Percentiles rank a stretch among this genome's conserved stretches.
These are phyloP conservation scores for Speleostelium caveatum DNA, from an alignment of 78 protist genomes.

Conservation along the genomic window DNA sequence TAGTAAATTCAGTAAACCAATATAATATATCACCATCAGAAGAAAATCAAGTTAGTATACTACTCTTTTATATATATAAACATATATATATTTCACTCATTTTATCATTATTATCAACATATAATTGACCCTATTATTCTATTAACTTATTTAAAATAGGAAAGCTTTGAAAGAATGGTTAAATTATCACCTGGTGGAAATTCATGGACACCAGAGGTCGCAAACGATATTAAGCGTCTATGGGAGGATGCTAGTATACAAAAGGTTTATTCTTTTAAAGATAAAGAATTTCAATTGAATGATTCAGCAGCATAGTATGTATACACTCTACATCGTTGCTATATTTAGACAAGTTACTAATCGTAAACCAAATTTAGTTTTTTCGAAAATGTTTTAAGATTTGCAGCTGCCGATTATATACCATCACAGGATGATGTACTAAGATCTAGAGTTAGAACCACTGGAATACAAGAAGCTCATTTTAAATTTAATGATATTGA, in stretches of 20 bases:
- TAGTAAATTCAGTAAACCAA: conserved; percentile 54
- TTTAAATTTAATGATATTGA: conserved; percentile 71
- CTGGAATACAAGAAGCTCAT: conserved; percentile 81
- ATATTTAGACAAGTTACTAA: too few relatives aligned
- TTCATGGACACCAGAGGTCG: conserved; percentile 72
- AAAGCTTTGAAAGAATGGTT: conserved; percentile 62
- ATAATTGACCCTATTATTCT: not conserved
- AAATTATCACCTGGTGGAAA: conserved; percentile 77
- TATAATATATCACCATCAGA: conserved; percentile 19
- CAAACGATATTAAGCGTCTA: conserved; percentile 53
- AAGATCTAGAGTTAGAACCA: conserved; percentile 77
- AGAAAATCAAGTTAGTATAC: conserved; percentile 53
- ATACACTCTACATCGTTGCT: too few relatives aligned
- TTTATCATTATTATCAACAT: not conserved
- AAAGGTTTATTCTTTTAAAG: conserved; percentile 43
- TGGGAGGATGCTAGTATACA: conserved; percentile 77
- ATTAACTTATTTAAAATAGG: conserved; percentile 22
- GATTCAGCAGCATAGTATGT: conserved; percentile 85
- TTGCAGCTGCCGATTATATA: conserved; percentile 70
- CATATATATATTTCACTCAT: not conserved
- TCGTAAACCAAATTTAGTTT: conserved; percentile 19
- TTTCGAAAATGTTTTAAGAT: conserved; percentile 68
- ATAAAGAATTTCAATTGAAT: conserved; percentile 64
- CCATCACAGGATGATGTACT: conserved; percentile 84
- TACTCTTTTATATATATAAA: not conserved